phyloP scores from a whole-genome alignment of 768 basidiomycete species.

The Trametes cinnabarina region DNA sequence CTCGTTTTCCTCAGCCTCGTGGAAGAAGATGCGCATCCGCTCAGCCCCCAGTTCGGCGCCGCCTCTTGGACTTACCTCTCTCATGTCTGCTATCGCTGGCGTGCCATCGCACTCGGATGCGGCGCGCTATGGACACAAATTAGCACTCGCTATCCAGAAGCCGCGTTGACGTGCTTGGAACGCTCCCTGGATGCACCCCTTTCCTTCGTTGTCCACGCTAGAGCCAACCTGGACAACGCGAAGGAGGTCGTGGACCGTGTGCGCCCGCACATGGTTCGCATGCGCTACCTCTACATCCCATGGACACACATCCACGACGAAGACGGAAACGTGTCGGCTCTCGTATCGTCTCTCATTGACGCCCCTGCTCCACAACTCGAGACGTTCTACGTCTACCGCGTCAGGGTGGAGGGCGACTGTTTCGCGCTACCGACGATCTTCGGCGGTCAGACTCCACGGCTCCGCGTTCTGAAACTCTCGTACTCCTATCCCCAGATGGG shows the following conservation, averaged over 20 bases:
- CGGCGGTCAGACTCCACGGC: constrained; percentile 21
- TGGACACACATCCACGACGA: constrained; percentile 21
- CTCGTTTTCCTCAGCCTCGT: constrained; percentile 24
- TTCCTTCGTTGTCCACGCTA: constrained; percentile 21
- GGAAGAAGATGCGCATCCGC: constrained; percentile 17
- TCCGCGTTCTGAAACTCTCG: constrained; percentile 22
- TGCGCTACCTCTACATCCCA: constrained; percentile 26
- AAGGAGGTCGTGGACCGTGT: constrained; percentile 21
- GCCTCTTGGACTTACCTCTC: constrained; percentile 23
- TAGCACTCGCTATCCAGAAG: constrained; percentile 25
- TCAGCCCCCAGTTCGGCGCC: constrained; percentile 21
- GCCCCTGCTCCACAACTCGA: constrained; percentile 25
- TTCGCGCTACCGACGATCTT: constrained; percentile 25
- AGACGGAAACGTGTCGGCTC: constrained; percentile 16
- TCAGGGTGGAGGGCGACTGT: constrained; percentile 16
- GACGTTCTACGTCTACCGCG: constrained; percentile 24
- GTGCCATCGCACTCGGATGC: constrained; percentile 22
- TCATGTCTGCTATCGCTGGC: constrained; percentile 29
- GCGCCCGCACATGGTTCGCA: constrained; percentile 20
- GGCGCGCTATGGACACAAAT: constrained; percentile 28
- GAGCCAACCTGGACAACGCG: constrained; percentile 12
- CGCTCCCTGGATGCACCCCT: constrained; percentile 28
- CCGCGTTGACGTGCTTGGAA: constrained; percentile 25
- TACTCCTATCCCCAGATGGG: constrained; percentile 21
- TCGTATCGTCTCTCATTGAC: constrained; percentile 20